phyloP scores from a whole-genome alignment of 2,329 filamentous ascomycete species.

The Fragosphaeria purpurea region DNA sequence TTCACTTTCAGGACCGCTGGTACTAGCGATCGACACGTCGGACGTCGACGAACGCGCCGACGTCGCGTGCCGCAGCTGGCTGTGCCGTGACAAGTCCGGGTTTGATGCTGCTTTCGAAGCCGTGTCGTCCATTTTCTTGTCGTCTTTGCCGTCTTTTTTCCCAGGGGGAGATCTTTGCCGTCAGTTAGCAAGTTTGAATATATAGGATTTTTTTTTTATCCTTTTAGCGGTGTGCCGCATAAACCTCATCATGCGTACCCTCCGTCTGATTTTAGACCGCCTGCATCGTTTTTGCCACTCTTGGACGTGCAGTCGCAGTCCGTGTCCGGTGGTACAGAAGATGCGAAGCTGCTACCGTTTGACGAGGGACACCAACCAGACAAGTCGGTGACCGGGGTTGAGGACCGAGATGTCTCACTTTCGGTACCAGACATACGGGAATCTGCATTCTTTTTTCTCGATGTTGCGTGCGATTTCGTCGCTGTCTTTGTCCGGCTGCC shows the following conservation, averaged over 20 bases:
- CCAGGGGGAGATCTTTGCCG: too few species aligned
- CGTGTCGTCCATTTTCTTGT: not conserved
- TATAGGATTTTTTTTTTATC: too few species aligned
- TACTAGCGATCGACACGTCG: not conserved
- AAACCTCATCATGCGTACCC: conserved; percentile 7
- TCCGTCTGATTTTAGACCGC: conserved; percentile 4
- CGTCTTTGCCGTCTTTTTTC: too few species aligned
- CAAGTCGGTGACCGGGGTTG: conserved; percentile 11
- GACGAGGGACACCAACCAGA: conserved; percentile 10
- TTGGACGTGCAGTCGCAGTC: conserved; percentile 2
- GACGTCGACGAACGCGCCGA: not conserved
- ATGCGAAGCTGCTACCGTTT: conserved; percentile 8
- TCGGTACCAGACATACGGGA: not conserved
- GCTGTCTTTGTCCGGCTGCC: too few species aligned
- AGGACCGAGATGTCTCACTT: conserved; percentile 12
- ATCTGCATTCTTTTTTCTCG: not conserved
- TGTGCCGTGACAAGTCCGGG: not conserved
- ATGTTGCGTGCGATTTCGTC: too few species aligned
- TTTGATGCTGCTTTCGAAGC: not conserved
- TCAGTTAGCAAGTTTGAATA: too few species aligned
- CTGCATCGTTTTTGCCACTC: not conserved
- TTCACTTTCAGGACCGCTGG: not conserved
- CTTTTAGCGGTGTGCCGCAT: not conserved
- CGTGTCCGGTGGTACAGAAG: conserved; percentile 6
- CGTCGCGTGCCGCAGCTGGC: conserved; percentile 3